A percentile compares a stretch with the other conserved stretches of the same genome.
These are phyloP conservation scores for Pouteria glomerata DNA, from an alignment of 148 eudicot species.

Conservation along the genomic window DNA sequence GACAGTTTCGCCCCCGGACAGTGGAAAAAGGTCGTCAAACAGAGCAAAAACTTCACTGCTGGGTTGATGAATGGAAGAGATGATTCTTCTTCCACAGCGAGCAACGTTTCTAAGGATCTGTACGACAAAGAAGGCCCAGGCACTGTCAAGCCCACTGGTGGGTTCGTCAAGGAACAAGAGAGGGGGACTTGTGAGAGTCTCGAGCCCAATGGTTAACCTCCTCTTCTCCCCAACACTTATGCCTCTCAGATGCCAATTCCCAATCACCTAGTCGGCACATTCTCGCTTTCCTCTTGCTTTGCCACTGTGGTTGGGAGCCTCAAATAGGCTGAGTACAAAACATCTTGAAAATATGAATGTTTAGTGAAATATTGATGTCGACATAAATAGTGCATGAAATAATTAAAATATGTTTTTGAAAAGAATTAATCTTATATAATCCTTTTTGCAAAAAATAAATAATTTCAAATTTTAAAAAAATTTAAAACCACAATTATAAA, in stretches of 20 bases:
- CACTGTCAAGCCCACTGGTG: slow-evolving; percentile 85
- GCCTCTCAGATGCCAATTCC: slow-evolving; percentile 86
- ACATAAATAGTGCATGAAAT: too few species aligned
- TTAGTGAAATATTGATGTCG: too few species aligned
- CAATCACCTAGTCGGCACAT: slow-evolving; percentile 60
- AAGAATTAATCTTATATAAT: too few species aligned
- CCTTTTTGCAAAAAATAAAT: too few species aligned
- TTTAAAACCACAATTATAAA: too few species aligned
- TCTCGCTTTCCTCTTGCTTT: too few species aligned
- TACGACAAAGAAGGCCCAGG: slow-evolving; percentile 79
- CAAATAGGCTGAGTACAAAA: too few species aligned
- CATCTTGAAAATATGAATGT: too few species aligned
- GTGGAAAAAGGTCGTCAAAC: slow-evolving; percentile 68
- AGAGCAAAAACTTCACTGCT: slow-evolving; percentile 83
- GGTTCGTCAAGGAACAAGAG: slow-evolving; percentile 86
- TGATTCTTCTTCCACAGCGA: slow-evolving; percentile 56
- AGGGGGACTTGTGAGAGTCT: slow-evolving; percentile 59
- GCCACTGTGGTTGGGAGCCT: too few species aligned
- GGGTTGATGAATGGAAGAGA: slow-evolving; percentile 85
- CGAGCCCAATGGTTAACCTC: slow-evolving; percentile 74
- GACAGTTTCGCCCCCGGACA: slow-evolving; percentile 70
- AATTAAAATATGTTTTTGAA: too few species aligned
- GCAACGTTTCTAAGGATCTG: slow-evolving; percentile 70
- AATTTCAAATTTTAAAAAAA: too few species aligned
- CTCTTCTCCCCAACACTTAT: slow-evolving; percentile 82